A percentile compares a stretch with the other conserved stretches of the same genome.
phyloP scores from a whole-genome alignment of 805 yeast genomes.

The Saturnispora halmiae region DNA sequence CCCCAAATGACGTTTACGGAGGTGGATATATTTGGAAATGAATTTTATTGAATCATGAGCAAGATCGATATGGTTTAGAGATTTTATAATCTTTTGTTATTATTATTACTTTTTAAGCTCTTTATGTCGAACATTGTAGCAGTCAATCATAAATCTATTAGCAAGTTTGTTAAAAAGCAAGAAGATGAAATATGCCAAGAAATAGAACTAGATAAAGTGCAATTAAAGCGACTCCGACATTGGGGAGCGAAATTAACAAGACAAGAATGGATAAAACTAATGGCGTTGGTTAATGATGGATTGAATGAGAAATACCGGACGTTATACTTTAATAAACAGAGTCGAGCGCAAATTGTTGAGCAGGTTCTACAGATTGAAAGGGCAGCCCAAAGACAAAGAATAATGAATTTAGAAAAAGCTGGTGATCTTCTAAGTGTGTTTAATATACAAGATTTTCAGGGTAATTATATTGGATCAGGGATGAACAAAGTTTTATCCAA shows the following conservation, averaged over 20 bases:
- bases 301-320: slow-evolving; percentile 15
- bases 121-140: neutral
- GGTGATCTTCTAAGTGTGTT: slow-evolving; percentile 24
- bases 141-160: slow-evolving; percentile 21
- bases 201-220: slow-evolving; percentile 13
- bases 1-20: neutral
- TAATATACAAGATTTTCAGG: slow-evolving; percentile 19
- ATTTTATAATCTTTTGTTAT: neutral
- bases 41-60: slow-evolving; percentile 7
- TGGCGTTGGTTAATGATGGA: slow-evolving; percentile 5
- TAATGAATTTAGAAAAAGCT: slow-evolving; percentile 20
- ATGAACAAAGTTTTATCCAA: slow-evolving; percentile 1
- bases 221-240: slow-evolving; percentile 11
- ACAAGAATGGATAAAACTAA: slow-evolving; percentile 9
- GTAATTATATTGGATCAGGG: slow-evolving; percentile 14
- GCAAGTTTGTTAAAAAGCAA: slow-evolving; percentile 20
- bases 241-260: slow-evolving; percentile 7
- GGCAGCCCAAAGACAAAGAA: slow-evolving; percentile 10
- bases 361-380: slow-evolving; percentile 25
- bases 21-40: slow-evolving; percentile 10
- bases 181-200: slow-evolving; percentile 17
- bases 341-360: slow-evolving; percentile 23
- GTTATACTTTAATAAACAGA: slow-evolving; percentile 25
- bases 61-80: slow-evolving; percentile 9
- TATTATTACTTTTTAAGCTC: neutral